Base-by-base conservation (phyloP, 306 rosid genomes). In the Betula pendula region DNA sequence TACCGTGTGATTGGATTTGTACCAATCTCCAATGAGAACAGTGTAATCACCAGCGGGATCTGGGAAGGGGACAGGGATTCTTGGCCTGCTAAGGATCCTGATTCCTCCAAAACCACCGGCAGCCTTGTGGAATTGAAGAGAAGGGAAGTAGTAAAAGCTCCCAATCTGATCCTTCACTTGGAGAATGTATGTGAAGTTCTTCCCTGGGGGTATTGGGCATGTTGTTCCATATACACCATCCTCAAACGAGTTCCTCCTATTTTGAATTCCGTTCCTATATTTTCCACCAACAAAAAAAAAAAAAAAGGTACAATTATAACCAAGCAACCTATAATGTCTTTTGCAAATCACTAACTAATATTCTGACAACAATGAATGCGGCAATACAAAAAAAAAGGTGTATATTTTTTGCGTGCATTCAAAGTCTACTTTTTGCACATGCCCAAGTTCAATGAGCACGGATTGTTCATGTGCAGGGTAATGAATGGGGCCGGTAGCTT, bases 91-190 rank as follows among this genome's bases (percentile, higher is more conserved):
- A 9, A 92, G 96, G 45, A 95, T 95, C 68, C 99, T 90, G 47
- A 95, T 88, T 22, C 99, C 99, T 67, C 99, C 99, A 51, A 95
- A 95, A 56, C 94, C 99, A 55, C 98, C 98, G 4, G 97, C 98
- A 0, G 98, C 98, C 82, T 95, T 95, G 81, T 95, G 98, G 74
- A 95, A 95, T 12, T 90, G 90, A 50, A 95, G 97, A 2, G 98
- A 92, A 17, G 98, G 98, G 84, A 89, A 95, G 75, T 95, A 95
- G 73, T 90, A 95, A 77, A 86, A 92, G 74, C 97, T 95, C 70
- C 98, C 98, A 73, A 95, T 95, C 73, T 95, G 99, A 82, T 95
- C 99, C 80, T 95, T 95, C 79, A 95, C 90, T 88, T 95, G 99
- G 43, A 95, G 89, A 10, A 95, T 95, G 90, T 95, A 92, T 0